Evolutionary conservation across 2,329 filamentous ascomycete genomes (phyloP).

Genomic region (Alternaria incomplexa): DNA sequence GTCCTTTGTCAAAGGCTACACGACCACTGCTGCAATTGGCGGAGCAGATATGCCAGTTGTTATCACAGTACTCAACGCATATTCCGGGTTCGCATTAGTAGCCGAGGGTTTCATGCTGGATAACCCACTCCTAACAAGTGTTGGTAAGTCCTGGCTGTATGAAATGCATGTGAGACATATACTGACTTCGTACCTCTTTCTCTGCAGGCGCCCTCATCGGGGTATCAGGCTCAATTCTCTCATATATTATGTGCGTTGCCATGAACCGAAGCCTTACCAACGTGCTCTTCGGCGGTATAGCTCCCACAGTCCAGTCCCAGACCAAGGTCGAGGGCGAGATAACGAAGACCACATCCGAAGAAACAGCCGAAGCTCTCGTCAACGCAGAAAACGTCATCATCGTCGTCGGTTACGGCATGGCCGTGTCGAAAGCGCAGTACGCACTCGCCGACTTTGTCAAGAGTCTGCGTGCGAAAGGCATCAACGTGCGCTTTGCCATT

Average conservation of each 20-base stretch:
- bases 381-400: slow-evolving; percentile 87
- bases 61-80: slow-evolving; percentile 88
- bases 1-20: slow-evolving; percentile 85
- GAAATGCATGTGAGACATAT: background rate
- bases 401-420: slow-evolving; percentile 92
- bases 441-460: slow-evolving; percentile 82
- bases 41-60: slow-evolving; percentile 95
- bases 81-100: slow-evolving; percentile 87
- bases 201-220: slow-evolving; percentile 74
- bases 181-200: slow-evolving; percentile 48
- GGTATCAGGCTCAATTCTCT: slow-evolving; percentile 86
- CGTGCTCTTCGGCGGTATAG: slow-evolving; percentile 84
- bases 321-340: slow-evolving; percentile 81
- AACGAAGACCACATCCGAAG: slow-evolving; percentile 78
- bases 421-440: slow-evolving; percentile 91
- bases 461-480: slow-evolving; percentile 73
- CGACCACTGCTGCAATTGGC: slow-evolving; percentile 85
- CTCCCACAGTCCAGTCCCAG: slow-evolving; percentile 66
- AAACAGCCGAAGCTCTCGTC: slow-evolving; percentile 76
- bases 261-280: slow-evolving; percentile 94
- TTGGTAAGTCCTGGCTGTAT: background rate
- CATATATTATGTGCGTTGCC: slow-evolving; percentile 71
- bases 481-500: slow-evolving; percentile 87
- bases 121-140: slow-evolving; percentile 79
- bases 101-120: slow-evolving; percentile 92